phyloP scores from a whole-genome alignment of 345 rosid genomes.

The Tarenaya hassleriana region DNA sequence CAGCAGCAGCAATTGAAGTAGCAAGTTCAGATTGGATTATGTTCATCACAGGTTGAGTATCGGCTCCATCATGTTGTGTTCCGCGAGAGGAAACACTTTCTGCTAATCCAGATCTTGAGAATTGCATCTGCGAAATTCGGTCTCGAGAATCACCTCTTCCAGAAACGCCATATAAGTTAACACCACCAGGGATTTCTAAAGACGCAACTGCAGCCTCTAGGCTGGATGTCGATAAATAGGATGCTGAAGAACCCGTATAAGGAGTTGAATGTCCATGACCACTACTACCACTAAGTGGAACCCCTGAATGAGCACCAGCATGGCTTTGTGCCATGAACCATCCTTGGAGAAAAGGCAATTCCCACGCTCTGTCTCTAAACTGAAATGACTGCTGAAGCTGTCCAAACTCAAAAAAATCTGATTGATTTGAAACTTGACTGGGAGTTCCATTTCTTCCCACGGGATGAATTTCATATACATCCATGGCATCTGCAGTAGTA shows the following conservation, averaged over 20 bases:
- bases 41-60: conserved; percentile 50
- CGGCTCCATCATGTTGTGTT: conserved; percentile 30
- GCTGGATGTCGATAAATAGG: conserved; percentile 32
- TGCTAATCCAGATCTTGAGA: conserved; percentile 39
- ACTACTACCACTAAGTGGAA: conserved; percentile 36
- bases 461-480: conserved; percentile 54
- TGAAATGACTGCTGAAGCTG: conserved; percentile 48
- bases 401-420: conserved; percentile 36
- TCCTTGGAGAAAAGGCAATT: conserved; percentile 67
- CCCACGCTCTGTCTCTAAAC: conserved; percentile 58
- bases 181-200: conserved; percentile 44
- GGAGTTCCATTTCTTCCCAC: conserved; percentile 30
- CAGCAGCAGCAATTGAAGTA: conserved; percentile 16
- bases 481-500: conserved; percentile 42
- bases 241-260: conserved; percentile 29
- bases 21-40: conserved; percentile 74
- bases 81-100: conserved; percentile 34
- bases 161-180: conserved; percentile 40
- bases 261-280: conserved; percentile 34
- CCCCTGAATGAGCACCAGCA: conserved; percentile 41
- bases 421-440: conserved; percentile 23
- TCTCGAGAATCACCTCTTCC: conserved; percentile 40
- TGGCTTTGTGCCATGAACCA: conserved; percentile 76
- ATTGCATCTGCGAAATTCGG: conserved; percentile 35
- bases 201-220: conserved; percentile 49